Evolutionary conservation across 2,329 filamentous ascomycete species (phyloP), one percentile per base, ranked within the genome.

Genomic region (Epichloe scottii): DNA sequence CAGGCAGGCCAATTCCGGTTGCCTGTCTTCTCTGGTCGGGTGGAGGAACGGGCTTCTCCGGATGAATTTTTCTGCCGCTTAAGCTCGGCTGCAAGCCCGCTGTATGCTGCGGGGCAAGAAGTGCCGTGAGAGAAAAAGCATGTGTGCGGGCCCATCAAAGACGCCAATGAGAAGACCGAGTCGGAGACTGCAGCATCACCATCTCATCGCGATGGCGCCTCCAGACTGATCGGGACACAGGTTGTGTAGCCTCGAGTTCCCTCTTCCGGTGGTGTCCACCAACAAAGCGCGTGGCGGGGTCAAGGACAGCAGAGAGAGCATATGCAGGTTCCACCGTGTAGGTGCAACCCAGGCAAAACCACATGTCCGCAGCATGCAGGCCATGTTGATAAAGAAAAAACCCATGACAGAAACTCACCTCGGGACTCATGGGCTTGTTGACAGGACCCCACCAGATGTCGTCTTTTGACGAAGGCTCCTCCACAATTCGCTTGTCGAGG

Each of bases 361-460:
- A 43, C 41, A 44, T 46, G 35, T 19, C 49, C 42, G 49, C 35
- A 23, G 14, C 23, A 46, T 51, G 43, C 43, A 41, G 30, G 42
- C 23, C n/a, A 44, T 15, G 7, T 10, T 23, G 49, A 54, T 40
- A 50, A 46, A 46, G 5, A 42, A 26, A 1, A 33, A 33, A 51
- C 52, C 43, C 30, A 53, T 40, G 19, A 19, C 12, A 39, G 11
- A 38, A 41, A 58, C 59, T 82, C 85, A 97, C 93, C 71, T 97
- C 90, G 62, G 89, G 81, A 60, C 82, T 84, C 93, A 98, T 98
- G 67, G 91, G 87, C 82, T 97, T 97, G 80, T 98, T 98, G 61
- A 98, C 93, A 51, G 93, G 91, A 64, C 93, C 93, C 93, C 93
- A 97, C 93, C 93, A 98, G 65, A 98, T 80, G 55, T 98, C 82